Evolutionary conservation across 2,329 filamentous ascomycete species (phyloP), one percentile per base, ranked within the genome.

Genomic region (Aspergillus sp.): DNA sequence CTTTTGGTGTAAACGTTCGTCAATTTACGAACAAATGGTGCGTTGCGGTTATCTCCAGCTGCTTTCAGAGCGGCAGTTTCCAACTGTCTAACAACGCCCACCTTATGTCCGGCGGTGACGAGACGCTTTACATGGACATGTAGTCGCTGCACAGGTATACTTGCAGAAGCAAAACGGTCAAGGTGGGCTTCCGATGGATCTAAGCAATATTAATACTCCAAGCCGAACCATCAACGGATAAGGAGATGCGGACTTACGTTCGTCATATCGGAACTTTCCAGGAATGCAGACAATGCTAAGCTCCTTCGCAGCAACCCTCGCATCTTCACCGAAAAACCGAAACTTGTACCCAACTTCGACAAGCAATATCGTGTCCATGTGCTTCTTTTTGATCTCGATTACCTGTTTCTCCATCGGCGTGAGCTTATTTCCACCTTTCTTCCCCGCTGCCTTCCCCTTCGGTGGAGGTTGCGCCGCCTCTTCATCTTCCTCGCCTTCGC

Each of bases 301-400:
- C 71, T 93, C 91, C 73, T 93, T 96, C 12, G 93, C 90, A 4
- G 93, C 95, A 53, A 86, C 85, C 53, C 92, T 85, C 8, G 95
- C 95, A 78, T 99, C 95, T 68, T 98, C 93, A 11, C 95, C 95
- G 70, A 96, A 96, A 78, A 99, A 96, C 34, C 90, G 88, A 76
- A 96, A 99, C 72, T 99, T 99, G 78, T 99, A 99, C 50, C 95
- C 95, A 8, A 98, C 95, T 72, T 99, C 93, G 52, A 98, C 87
- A 12, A 98, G 89, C 32, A 99, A 81, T 18, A 99, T 68, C 0
- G 93, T 95, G 70, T 98, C 95, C 78, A 91, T 83, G 71, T 98
- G 88, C 65, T 93, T 90, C 59, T 87, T 83, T 77, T 99, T 99
- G 74, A 99, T 96, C 17, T 96, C 93, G 5, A 99, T 82, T 57